These are phyloP conservation scores for Diplodia intermedia DNA, from an alignment of 2,329 filamentous ascomycete genomes.

Conservation along the genomic window DNA sequence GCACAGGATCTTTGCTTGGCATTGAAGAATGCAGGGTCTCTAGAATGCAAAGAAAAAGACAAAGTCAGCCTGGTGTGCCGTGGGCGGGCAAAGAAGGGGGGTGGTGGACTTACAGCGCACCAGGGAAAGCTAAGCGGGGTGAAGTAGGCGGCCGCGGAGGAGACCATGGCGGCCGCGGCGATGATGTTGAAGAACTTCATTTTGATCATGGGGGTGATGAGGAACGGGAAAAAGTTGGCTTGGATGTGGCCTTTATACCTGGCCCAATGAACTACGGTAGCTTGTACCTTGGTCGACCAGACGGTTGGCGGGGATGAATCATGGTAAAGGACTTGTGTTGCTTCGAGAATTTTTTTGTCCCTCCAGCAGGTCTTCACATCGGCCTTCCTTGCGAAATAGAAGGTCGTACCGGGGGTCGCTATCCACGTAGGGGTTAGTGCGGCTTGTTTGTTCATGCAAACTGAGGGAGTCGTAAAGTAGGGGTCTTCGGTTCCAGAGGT, in stretches of 20 bases:
- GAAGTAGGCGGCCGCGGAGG: slow-evolving; percentile 18
- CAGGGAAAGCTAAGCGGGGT: background rate
- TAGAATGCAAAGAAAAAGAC: background rate
- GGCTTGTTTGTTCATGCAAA: background rate
- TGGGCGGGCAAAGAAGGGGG: background rate
- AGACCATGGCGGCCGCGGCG: slow-evolving; percentile 16
- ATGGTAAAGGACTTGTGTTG: background rate
- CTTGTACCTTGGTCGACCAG: background rate
- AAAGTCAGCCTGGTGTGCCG: too few species aligned
- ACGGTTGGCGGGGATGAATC: background rate
- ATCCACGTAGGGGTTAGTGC: slow-evolving; percentile 3
- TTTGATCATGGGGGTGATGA: slow-evolving; percentile 1
- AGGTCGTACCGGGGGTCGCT: background rate
- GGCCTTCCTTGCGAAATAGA: background rate
- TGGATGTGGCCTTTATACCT: background rate
- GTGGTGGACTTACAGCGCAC: slow-evolving; percentile 8
- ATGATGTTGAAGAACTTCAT: slow-evolving; percentile 21
- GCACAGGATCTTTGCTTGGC: background rate
- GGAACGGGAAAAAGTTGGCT: background rate
- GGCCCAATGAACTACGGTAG: background rate
- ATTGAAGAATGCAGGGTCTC: slow-evolving; percentile 8
- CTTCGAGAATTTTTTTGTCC: slow-evolving; percentile 11
- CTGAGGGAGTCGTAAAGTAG: background rate
- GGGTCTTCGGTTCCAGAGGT: background rate
- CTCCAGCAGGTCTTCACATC: slow-evolving; percentile 7